Conservation (phyloP, 345 rosid genomes). For the Eutrema yunnanense region DNA sequence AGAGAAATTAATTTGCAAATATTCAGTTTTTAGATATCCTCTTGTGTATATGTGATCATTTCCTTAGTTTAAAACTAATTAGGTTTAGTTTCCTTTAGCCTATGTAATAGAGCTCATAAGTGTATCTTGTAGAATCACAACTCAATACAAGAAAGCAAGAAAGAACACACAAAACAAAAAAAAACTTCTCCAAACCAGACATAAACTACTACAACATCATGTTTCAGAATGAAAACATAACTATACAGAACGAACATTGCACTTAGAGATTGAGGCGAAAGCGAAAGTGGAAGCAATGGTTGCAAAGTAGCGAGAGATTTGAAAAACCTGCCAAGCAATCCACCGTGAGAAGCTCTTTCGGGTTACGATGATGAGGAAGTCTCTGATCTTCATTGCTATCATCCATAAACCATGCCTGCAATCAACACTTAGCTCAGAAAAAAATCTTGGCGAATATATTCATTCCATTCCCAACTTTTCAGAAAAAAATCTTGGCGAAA, state of each 20-base stretch:
- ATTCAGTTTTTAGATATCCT: background rate
- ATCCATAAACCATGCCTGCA: conserved; percentile 38
- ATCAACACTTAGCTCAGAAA: background rate
- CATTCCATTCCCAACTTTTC: background rate
- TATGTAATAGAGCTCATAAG: background rate
- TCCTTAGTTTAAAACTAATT: background rate
- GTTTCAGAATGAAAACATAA: background rate
- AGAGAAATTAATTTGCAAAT: too few species aligned
- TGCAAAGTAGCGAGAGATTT: background rate
- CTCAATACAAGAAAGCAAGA: background rate
- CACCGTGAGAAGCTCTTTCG: conserved; percentile 15
- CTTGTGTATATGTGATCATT: background rate
- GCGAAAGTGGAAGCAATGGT: background rate
- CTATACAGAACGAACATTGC: background rate
- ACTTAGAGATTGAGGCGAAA: background rate
- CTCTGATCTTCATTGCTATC: conserved; percentile 32
- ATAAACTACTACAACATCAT: background rate
- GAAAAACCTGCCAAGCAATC: conserved; percentile 23
- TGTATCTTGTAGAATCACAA: background rate
- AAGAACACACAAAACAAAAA: background rate
- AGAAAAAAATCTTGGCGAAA: background rate
- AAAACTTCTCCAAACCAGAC: background rate
- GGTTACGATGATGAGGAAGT: conserved; percentile 30
- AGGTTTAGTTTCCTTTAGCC: background rate
- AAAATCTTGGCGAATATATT: background rate